Percentiles rank a stretch among this genome's conserved stretches.
Evolutionary conservation across 1,284 basidiomycete species (phyloP).

Genomic region (Heterobasidion annosum): DNA sequence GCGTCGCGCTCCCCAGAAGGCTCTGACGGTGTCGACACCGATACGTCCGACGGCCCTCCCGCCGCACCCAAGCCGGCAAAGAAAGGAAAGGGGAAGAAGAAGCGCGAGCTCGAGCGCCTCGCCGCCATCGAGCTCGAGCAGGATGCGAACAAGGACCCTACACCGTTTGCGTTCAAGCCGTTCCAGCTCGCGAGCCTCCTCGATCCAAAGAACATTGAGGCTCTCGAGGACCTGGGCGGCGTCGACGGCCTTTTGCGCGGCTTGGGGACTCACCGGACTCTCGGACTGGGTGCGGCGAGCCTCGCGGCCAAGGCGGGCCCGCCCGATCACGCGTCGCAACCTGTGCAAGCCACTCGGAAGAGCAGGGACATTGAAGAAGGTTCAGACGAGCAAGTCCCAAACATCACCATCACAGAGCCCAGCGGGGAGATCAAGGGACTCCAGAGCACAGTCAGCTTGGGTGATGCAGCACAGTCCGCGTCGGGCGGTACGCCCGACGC

Average conservation of each 20-base stretch:
- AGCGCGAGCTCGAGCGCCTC: slow-evolving; percentile 21
- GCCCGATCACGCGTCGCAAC: slow-evolving; percentile 1
- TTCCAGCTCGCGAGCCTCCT: slow-evolving; percentile 78
- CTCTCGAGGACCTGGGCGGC: slow-evolving; percentile 72
- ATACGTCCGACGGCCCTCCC: slow-evolving; percentile 7
- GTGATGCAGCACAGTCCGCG: slow-evolving; percentile 12
- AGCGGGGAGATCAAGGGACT: slow-evolving; percentile 19
- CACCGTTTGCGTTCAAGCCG: slow-evolving; percentile 68
- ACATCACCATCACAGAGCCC: slow-evolving; percentile 35
- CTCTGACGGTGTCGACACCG: slow-evolving; percentile 9
- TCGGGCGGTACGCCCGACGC: slow-evolving; percentile 26
- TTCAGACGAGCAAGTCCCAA: slow-evolving; percentile 20
- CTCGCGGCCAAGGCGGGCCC: slow-evolving; percentile 6
- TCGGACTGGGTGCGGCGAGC: slow-evolving; percentile 36
- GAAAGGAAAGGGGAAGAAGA: slow-evolving; percentile 17
- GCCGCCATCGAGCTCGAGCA: slow-evolving; percentile 30
- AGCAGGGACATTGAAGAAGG: slow-evolving; percentile 3
- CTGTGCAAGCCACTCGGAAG: slow-evolving; percentile 5
- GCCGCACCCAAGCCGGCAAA: slow-evolving; percentile 8
- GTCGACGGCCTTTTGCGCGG: slow-evolving; percentile 57
- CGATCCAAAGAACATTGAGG: slow-evolving; percentile 77
- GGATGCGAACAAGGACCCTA: slow-evolving; percentile 58
- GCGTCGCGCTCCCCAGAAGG: slow-evolving; percentile 15
- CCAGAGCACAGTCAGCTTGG: slow-evolving; percentile 5
- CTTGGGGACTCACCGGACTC: slow-evolving; percentile 62